These are phyloP conservation scores for Ophiostoma ips DNA, from an alignment of 2,329 filamentous ascomycete species.

Conservation along the genomic window DNA sequence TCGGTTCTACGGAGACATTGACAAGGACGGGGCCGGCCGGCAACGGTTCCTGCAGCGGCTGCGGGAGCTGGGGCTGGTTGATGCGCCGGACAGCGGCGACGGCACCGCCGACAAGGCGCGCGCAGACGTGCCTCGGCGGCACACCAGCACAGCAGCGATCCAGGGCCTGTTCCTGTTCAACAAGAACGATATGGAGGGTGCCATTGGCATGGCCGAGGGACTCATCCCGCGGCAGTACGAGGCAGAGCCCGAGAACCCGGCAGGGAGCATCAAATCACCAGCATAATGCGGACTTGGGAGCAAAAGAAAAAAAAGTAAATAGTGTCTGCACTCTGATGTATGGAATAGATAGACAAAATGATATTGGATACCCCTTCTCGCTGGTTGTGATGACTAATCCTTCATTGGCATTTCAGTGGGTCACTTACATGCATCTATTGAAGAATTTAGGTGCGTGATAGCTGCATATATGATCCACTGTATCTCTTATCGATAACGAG, in stretches of 20 bases:
- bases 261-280: slow-evolving; percentile 28
- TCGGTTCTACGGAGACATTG: slow-evolving; percentile 80
- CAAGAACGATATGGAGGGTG: slow-evolving; percentile 79
- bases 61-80: slow-evolving; percentile 52
- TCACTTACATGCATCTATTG: not conserved
- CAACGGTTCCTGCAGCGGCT: slow-evolving; percentile 58
- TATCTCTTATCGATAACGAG: not conserved
- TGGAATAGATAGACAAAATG: too few relatives aligned
- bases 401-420: not conserved
- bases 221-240: slow-evolving; percentile 46
- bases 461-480: not conserved
- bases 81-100: slow-evolving; percentile 29
- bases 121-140: slow-evolving; percentile 26
- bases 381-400: too few relatives aligned
- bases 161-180: slow-evolving; percentile 94
- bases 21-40: slow-evolving; percentile 47
- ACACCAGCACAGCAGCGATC: slow-evolving; percentile 76
- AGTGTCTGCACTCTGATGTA: too few relatives aligned
- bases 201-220: slow-evolving; percentile 64
- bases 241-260: slow-evolving; percentile 26
- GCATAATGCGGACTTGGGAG: slow-evolving; percentile 16
- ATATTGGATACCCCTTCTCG: too few relatives aligned
- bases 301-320: too few relatives aligned
- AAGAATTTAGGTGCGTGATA: not conserved
- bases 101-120: not conserved